Evolutionary conservation across 345 rosid genomes (phyloP), one percentile per base, ranked within the genome.

Genomic region (Gossypium arboreum): DNA sequence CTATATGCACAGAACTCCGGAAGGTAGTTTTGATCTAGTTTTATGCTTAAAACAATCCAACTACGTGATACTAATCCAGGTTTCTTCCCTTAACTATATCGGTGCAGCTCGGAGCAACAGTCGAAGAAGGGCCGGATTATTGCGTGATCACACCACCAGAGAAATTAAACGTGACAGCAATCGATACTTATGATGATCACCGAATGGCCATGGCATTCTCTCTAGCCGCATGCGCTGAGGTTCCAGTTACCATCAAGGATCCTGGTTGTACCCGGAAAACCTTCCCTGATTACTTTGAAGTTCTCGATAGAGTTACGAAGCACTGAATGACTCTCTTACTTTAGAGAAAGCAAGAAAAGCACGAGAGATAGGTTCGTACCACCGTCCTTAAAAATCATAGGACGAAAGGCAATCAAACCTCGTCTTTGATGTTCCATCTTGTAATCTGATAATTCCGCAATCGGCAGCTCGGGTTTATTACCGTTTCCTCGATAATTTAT

Each of bases 201-300:
- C 85, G 99, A 58, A 95, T 95, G 99, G 98, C 99, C 72, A 93
- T 95, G 99, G 89, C 99, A 13, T 95, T 93, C 85, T 91, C 98
- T 29, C 91, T 95, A 7, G 99, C 98, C 25, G 99, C 98, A 57
- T 95, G 97, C 76, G 91, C 87, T 17, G 98, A 88, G 47, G 99
- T 95, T 71, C 94, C 97, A 2, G 92, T 95, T 61, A 95, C 94
- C 65, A 93, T 95, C 83, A 93, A 73, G 56, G 99, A 95, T 84
- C 98, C 99, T 1, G 86, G 93, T 68, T 96, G 99, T 85, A 96
- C 97, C 3, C 79, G 91, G 47, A 93, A 96, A 79, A 93, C 99
- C 67, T 95, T 96, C 90, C 99, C 97, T 0, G 92, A 93, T 81
- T 96, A 91, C 85, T 96, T 96, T 54, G 90, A 96, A 78, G 94